Conservation (phyloP, 2,329 filamentous ascomycete genomes). For the Colletotrichum euphorbiae region DNA sequence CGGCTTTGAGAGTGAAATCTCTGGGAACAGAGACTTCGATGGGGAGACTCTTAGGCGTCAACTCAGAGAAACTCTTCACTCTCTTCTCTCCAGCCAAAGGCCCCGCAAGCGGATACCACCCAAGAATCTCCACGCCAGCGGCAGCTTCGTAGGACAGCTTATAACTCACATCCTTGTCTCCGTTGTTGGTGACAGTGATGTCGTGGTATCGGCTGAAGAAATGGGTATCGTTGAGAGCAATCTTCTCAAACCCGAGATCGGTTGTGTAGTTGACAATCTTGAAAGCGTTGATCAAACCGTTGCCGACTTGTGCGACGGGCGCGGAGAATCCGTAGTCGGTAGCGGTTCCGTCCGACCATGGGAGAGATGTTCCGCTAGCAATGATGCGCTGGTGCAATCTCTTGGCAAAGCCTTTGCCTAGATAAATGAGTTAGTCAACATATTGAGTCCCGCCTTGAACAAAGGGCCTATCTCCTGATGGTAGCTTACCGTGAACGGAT, state of each 20-base stretch:
- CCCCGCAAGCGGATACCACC: slow-evolving; percentile 32
- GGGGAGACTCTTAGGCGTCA: slow-evolving; percentile 40
- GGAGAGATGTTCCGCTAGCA: slow-evolving; percentile 46
- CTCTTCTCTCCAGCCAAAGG: slow-evolving; percentile 34
- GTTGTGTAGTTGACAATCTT: slow-evolving; percentile 54
- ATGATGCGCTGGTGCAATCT: slow-evolving; percentile 47
- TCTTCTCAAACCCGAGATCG: slow-evolving; percentile 51
- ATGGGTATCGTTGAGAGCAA: slow-evolving; percentile 58
- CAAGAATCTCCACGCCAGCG: slow-evolving; percentile 52
- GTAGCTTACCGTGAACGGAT: slow-evolving; percentile 43
- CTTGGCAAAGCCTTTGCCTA: slow-evolving; percentile 48
- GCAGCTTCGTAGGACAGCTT: slow-evolving; percentile 45
- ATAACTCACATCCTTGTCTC: slow-evolving; percentile 49
- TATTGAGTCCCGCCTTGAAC: not conserved
- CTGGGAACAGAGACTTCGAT: slow-evolving; percentile 42
- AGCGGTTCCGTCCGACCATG: slow-evolving; percentile 43
- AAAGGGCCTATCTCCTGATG: not conserved
- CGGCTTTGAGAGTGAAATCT: slow-evolving; percentile 43
- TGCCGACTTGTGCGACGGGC: slow-evolving; percentile 54
- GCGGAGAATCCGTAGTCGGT: slow-evolving; percentile 43
- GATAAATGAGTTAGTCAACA: slow-evolving; percentile 5
- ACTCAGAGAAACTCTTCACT: slow-evolving; percentile 42
- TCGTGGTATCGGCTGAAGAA: slow-evolving; percentile 48
- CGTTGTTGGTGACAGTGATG: slow-evolving; percentile 52
- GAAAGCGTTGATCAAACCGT: slow-evolving; percentile 56